These are phyloP conservation scores for Lecanoromycetidae sp. DNA, from an alignment of 2,329 filamentous ascomycete genomes.

Conservation along the genomic window DNA sequence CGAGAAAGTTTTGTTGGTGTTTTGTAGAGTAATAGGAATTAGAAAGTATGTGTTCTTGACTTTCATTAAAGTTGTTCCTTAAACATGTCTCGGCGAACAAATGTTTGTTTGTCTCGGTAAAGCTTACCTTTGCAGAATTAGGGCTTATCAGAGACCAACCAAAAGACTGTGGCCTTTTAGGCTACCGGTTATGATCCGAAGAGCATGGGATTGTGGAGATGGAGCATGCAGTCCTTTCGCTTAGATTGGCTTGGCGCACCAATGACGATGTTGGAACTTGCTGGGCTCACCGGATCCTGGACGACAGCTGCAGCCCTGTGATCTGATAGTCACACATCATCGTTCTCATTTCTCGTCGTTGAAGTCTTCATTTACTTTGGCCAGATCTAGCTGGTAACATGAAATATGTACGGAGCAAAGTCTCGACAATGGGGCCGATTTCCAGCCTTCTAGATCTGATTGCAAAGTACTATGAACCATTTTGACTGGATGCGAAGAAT, in stretches of 20 bases:
- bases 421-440: not conserved
- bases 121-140: not conserved
- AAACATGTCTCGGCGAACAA: too few species aligned
- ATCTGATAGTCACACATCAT: not conserved
- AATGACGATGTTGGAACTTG: not conserved
- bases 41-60: too few species aligned
- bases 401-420: too few species aligned
- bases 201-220: constrained; percentile 7
- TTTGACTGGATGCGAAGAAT: not conserved
- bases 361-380: too few species aligned
- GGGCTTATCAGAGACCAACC: not conserved
- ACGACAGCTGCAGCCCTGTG: constrained; percentile 3
- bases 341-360: too few species aligned
- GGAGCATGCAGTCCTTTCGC: not conserved
- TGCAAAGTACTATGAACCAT: not conserved
- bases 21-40: too few species aligned
- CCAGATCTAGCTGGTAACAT: too few species aligned
- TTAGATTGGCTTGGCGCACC: constrained; percentile 8
- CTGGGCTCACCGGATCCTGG: not conserved
- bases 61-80: too few species aligned
- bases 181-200: constrained; percentile 10
- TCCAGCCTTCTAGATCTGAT: not conserved
- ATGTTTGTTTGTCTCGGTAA: not conserved
- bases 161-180: not conserved
- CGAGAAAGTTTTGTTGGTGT: too few species aligned